These are phyloP conservation scores for Stephania cephalantha DNA, from an alignment of 164 flowering plant genomes.

Conservation along the genomic window DNA sequence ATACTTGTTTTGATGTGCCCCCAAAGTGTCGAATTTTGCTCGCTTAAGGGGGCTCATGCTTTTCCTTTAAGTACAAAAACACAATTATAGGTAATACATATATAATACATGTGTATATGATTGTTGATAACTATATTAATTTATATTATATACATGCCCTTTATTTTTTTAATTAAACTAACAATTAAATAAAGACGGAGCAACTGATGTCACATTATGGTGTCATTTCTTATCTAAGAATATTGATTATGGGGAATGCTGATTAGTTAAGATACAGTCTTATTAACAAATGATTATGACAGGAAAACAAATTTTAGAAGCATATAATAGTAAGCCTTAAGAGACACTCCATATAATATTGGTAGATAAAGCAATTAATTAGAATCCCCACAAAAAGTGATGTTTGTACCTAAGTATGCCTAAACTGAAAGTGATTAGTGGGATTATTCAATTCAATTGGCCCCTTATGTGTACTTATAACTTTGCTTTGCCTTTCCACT, in stretches of 20 bases:
- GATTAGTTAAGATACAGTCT: constrained; percentile 7
- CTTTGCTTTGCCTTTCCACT: constrained; percentile 26
- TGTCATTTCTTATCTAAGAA: neutral
- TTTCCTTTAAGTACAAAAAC: constrained; percentile 3
- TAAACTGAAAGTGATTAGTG: constrained; percentile 16
- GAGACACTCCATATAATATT: constrained; percentile 18
- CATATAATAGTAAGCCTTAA: constrained; percentile 21
- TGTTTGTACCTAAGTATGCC: constrained; percentile 17
- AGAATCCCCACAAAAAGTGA: constrained; percentile 17
- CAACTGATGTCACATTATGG: neutral
- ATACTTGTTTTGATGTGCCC: no score
- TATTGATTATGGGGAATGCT: neutral
- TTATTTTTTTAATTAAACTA: neutral
- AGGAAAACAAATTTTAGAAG: constrained; percentile 8
- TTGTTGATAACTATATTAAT: no score
- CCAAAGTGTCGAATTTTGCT: no score
- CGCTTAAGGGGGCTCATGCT: neutral
- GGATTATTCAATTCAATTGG: constrained; percentile 12
- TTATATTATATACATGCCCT: neutral
- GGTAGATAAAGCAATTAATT: constrained; percentile 16
- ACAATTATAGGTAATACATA: neutral
- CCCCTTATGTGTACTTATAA: constrained; percentile 10
- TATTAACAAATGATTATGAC: constrained; percentile 6
- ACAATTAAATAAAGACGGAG: neutral
- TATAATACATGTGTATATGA: no score